These are phyloP conservation scores for Pleurotus djamor DNA, from an alignment of 768 basidiomycete genomes.

Conservation along the genomic window DNA sequence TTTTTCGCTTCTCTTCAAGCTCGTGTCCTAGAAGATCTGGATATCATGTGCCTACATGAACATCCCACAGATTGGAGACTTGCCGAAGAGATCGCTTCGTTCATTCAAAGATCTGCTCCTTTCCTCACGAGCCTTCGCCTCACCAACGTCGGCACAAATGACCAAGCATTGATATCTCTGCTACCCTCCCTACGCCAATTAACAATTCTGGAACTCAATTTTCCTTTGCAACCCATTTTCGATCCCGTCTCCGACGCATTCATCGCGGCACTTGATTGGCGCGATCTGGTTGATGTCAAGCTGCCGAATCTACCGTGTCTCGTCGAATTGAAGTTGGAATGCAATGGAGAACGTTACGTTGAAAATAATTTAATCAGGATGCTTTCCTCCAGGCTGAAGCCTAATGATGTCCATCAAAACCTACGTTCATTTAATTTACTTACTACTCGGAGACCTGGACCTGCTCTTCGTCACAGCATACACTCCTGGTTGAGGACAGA, in stretches of 20 bases:
- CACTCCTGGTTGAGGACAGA: too few species aligned
- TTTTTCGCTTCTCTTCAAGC: neutral
- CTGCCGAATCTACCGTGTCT: neutral
- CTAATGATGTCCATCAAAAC: neutral
- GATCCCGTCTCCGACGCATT: slow-evolving; percentile 5
- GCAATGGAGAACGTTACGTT: neutral
- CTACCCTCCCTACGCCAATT: neutral
- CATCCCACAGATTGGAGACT: neutral
- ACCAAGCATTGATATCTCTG: neutral
- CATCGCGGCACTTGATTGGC: neutral
- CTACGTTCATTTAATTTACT: neutral
- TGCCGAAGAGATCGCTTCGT: neutral
- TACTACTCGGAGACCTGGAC: neutral
- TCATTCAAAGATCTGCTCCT: neutral
- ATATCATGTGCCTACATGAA: neutral
- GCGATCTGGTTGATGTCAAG: neutral
- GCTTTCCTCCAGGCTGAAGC: neutral
- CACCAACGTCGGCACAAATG: neutral
- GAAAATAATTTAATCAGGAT: neutral
- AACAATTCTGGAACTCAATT: neutral
- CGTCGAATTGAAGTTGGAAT: neutral
- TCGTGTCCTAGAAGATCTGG: neutral
- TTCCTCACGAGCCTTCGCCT: neutral
- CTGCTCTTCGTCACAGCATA: neutral
- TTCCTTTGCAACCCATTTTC: neutral